phyloP scores from a whole-genome alignment of 345 rosid species.

The Melaleuca alternifolia region DNA sequence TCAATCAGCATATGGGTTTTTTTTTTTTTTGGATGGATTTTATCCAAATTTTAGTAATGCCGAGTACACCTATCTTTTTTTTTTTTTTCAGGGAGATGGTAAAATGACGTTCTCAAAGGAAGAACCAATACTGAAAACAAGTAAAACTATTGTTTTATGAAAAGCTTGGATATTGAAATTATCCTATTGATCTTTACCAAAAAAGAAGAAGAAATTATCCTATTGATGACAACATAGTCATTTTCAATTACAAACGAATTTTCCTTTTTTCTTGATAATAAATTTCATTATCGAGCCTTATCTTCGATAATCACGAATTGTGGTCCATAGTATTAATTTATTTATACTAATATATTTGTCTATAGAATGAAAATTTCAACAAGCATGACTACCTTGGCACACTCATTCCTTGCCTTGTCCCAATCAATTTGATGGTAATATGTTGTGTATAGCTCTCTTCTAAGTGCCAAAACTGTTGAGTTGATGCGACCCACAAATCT shows the following conservation, averaged over 20 bases:
- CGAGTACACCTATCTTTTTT: neutral
- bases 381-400: constrained; percentile 28
- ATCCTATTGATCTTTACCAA: no score
- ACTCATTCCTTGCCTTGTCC: constrained; percentile 30
- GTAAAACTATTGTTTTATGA: neutral
- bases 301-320: neutral
- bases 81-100: neutral
- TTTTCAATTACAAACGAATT: neutral
- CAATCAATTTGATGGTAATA: constrained; percentile 47
- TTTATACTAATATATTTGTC: neutral
- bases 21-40: neutral
- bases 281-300: neutral
- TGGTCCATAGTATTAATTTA: neutral
- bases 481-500: constrained; percentile 40
- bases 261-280: neutral
- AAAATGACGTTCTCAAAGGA: neutral
- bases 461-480: constrained; percentile 27
- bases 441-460: constrained; percentile 36
- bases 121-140: neutral
- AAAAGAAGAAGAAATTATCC: no score
- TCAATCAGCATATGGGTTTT: neutral
- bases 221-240: no score
- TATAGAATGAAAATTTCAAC: neutral
- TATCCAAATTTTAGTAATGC: neutral
- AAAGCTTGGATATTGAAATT: neutral